Conservation (phyloP, 2,329 filamentous ascomycete species). For the Claviceps sp. region DNA sequence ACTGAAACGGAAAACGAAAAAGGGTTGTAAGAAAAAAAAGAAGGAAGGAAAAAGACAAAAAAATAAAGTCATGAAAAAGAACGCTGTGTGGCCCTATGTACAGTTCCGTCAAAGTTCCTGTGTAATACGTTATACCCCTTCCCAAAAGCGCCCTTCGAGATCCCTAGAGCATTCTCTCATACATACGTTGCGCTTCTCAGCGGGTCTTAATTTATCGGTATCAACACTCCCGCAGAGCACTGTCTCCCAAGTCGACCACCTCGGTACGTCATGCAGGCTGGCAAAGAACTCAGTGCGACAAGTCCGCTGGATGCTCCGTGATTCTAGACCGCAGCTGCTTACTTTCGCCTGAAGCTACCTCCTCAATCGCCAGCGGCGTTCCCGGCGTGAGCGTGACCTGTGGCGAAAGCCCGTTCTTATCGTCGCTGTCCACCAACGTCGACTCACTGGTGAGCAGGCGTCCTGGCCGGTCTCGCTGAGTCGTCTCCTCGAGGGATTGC, state of each 20-base stretch:
- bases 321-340: slow-evolving; percentile 30
- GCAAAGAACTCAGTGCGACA: slow-evolving; percentile 18
- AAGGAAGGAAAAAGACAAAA: background rate
- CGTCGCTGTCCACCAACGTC: slow-evolving; percentile 3
- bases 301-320: slow-evolving; percentile 20
- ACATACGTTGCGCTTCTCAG: background rate
- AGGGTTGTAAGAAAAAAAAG: background rate
- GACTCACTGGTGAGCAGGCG: slow-evolving; percentile 2
- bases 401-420: slow-evolving; percentile 1
- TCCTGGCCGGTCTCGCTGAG: background rate
- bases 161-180: background rate
- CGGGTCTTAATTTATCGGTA: too few relatives aligned
- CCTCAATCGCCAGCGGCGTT: slow-evolving; percentile 27
- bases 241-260: too few relatives aligned
- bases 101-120: background rate
- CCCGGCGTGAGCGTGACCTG: slow-evolving; percentile 14
- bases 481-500: background rate
- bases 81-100: background rate
- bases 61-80: background rate
- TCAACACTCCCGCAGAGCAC: too few relatives aligned
- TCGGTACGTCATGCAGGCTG: background rate
- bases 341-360: slow-evolving; percentile 18
- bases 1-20: background rate
- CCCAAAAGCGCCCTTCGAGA: background rate
- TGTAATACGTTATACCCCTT: background rate